phyloP scores from a whole-genome alignment of 2,329 filamentous ascomycete species.

The Colletotrichum zoysiae region DNA sequence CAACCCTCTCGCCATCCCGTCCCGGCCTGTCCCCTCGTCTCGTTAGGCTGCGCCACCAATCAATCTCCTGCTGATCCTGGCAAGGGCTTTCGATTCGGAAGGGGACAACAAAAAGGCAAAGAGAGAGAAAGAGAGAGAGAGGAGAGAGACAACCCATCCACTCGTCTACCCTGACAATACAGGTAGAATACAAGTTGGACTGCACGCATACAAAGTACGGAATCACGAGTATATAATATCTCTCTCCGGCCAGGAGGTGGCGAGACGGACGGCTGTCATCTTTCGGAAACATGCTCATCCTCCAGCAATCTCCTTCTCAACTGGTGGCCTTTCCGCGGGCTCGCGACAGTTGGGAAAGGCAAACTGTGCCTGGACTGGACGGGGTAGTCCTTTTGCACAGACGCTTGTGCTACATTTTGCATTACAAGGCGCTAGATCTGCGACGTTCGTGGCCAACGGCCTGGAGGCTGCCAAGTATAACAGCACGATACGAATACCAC shows the following conservation, averaged over 20 bases:
- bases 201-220: too few relatives aligned
- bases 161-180: not conserved
- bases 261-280: constrained; percentile 36
- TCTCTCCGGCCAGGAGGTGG: constrained; percentile 7
- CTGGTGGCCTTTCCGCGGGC: not conserved
- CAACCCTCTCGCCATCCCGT: constrained; percentile 26
- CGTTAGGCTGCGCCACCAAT: constrained; percentile 28
- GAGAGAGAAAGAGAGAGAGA: not conserved
- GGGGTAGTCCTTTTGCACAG: not conserved
- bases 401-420: constrained; percentile 21
- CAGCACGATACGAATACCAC: not conserved
- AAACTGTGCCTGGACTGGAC: not conserved
- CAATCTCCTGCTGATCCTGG: constrained; percentile 39
- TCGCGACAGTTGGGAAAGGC: not conserved
- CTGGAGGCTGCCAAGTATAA: constrained; percentile 11
- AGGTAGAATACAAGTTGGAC: too few relatives aligned
- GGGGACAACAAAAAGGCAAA: constrained; percentile 27
- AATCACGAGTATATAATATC: too few relatives aligned
- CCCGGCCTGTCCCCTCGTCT: not conserved
- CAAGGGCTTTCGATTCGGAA: constrained; percentile 24
- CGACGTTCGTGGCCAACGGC: constrained; percentile 11
- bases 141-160: constrained; percentile 26
- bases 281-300: not conserved
- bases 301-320: constrained; percentile 21
- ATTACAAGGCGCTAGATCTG: constrained; percentile 15